phyloP scores from a whole-genome alignment of 148 eudicot species.

The Rhododendron williamsianum region DNA sequence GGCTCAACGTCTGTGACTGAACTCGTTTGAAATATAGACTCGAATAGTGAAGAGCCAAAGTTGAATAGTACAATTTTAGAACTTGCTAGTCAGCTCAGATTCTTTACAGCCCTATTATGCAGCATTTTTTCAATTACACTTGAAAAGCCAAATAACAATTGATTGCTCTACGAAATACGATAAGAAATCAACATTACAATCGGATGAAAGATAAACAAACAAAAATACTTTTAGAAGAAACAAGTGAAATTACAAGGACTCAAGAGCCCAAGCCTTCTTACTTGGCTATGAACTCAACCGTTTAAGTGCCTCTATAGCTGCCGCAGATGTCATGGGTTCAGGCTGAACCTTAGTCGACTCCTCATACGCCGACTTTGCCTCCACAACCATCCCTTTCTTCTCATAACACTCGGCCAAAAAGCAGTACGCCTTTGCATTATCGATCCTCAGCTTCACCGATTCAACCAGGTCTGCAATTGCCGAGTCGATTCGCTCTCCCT shows the following conservation, averaged over 20 bases:
- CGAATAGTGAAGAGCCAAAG: neutral
- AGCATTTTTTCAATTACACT: neutral
- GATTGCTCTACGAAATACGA: neutral
- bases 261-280: neutral
- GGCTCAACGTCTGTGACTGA: neutral
- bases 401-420: conserved; percentile 60
- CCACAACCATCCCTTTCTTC: conserved; percentile 38
- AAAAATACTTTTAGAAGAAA: neutral
- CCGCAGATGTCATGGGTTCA: conserved; percentile 18
- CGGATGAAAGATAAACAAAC: neutral
- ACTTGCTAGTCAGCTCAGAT: neutral
- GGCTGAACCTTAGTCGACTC: conserved; percentile 41
- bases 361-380: conserved; percentile 54
- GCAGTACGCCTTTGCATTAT: conserved; percentile 46
- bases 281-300: conserved; percentile 31
- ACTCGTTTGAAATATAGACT: neutral
- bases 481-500: conserved; percentile 30
- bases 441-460: conserved; percentile 49
- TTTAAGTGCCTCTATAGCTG: conserved; percentile 37
- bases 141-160: neutral
- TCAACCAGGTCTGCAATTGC: conserved; percentile 48
- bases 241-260: neutral
- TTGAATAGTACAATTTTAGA: neutral
- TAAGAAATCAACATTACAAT: neutral
- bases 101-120: neutral